Evolutionary conservation across 1,139 yeast species (phyloP), one percentile per base, ranked within the genome.

Genomic region (Candida sp.): DNA sequence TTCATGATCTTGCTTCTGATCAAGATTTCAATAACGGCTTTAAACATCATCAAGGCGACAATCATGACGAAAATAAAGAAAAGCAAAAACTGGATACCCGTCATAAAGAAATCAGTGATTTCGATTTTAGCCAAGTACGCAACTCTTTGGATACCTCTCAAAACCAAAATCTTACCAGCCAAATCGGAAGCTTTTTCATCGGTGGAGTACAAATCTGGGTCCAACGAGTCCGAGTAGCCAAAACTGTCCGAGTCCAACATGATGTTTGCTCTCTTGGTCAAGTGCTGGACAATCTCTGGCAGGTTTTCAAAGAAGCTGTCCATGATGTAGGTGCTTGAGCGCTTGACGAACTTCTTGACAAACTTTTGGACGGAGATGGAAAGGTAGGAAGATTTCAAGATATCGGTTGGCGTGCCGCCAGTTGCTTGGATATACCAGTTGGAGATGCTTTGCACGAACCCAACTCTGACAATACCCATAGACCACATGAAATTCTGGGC

Each of bases 391-490:
- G 73, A 73, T 12, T 80, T 72, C 46, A 92, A 69, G 44, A 91
- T 82, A 52, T 88, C 88, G 3, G 97, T 87, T 3, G 96, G 86
- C 1, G 80, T 68, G 53, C 99, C 99, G 42, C 98, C 98, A 1
- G 99, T 94, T n/a, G 97, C 78, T 70, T 93, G 97, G 51, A 94
- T 86, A 70, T 94, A 94, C 99, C 99, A 94, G 66, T 86, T 84
- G 61, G 96, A 88, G 53, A 93, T 90, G 46, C 77, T 69, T 69
- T 94, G 99, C 83, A 94, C 88, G 63, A 93, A 91, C n/a, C 74
- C 73, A 8, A 85, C 84, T 52, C 81, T 79, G 60, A 96, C 90
- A 56, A 94, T 85, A 50, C 99, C 99, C 80, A 94, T 80, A 5
- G 98, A 86, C 99, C 99, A 94, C 73, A 86, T 86, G 76, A 94